Evolutionary conservation across 768 basidiomycete species (phyloP).

Genomic region (Boletus patriciae): DNA sequence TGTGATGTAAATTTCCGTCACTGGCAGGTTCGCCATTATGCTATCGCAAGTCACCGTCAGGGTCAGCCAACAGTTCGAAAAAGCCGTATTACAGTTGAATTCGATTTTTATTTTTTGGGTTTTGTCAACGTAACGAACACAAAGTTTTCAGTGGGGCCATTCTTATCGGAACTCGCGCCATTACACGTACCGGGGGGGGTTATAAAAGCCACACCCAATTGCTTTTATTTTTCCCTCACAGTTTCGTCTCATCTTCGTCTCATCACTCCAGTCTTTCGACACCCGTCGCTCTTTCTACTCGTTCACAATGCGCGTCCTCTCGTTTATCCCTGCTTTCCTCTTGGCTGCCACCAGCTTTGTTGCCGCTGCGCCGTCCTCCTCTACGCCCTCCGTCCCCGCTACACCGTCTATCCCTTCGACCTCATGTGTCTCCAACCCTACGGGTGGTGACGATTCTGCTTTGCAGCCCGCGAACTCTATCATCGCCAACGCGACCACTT

Average conservation of each 20-base stretch:
- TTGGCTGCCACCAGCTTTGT: slow-evolving; percentile 7
- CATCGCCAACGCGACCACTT: slow-evolving; percentile 9
- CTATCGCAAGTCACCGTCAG: slow-evolving; percentile 2
- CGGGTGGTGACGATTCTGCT: slow-evolving; percentile 2
- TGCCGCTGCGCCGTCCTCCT: slow-evolving; percentile 1
- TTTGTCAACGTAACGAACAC: no score
- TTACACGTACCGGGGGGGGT: neutral
- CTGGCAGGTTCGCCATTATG: neutral
- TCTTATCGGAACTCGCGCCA: no score
- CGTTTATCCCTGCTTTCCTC: slow-evolving; percentile 15
- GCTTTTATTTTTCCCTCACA: neutral
- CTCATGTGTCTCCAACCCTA: slow-evolving; percentile 9
- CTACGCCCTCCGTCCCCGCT: neutral
- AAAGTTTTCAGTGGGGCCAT: no score
- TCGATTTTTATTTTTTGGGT: no score
- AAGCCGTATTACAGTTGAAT: no score
- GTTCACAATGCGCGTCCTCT: slow-evolving; percentile 18
- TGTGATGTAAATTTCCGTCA: slow-evolving; percentile 32
- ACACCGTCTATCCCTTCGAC: neutral
- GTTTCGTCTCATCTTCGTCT: neutral
- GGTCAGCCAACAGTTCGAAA: neutral
- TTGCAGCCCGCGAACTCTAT: slow-evolving; percentile 13
- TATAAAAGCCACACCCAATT: slow-evolving; percentile 17
- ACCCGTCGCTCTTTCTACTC: slow-evolving; percentile 13
- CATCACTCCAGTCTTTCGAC: slow-evolving; percentile 7